Conservation (phyloP, 148 eudicot species). For the Rhododendron henanense region DNA sequence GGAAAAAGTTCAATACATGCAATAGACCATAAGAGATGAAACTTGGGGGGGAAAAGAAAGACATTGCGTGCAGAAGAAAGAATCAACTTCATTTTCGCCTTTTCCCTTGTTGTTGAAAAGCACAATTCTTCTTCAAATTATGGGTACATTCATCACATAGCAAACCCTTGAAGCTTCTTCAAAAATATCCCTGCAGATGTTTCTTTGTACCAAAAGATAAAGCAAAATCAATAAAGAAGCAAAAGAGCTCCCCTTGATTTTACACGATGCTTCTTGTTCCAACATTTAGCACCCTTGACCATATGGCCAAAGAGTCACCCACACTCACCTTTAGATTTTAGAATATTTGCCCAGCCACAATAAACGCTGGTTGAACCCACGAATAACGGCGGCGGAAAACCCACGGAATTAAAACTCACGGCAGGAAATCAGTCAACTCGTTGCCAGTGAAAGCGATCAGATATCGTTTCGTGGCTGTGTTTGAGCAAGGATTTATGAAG, state of each 20-base stretch:
- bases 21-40: not conserved
- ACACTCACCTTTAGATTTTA: not conserved
- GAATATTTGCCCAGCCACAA: not conserved
- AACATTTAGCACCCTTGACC: slow-evolving; percentile 13
- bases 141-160: not conserved
- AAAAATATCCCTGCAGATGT: slow-evolving; percentile 7
- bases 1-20: not conserved
- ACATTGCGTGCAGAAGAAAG: slow-evolving; percentile 18
- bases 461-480: not conserved
- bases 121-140: not conserved
- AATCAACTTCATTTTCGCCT: slow-evolving; percentile 6
- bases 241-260: slow-evolving; percentile 5
- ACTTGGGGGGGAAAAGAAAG: not conserved
- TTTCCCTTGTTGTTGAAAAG: slow-evolving; percentile 10
- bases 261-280: slow-evolving; percentile 20
- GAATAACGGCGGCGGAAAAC: not conserved
- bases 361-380: not conserved
- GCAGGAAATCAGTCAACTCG: not conserved
- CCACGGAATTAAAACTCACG: no score
- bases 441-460: not conserved
- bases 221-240: slow-evolving; percentile 3
- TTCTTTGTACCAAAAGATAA: slow-evolving; percentile 17
- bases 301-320: not conserved
- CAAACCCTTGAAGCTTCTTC: slow-evolving; percentile 3
- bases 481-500: not conserved